Conservation (phyloP, 164 flowering plant genomes). For the Vitis riparia region DNA sequence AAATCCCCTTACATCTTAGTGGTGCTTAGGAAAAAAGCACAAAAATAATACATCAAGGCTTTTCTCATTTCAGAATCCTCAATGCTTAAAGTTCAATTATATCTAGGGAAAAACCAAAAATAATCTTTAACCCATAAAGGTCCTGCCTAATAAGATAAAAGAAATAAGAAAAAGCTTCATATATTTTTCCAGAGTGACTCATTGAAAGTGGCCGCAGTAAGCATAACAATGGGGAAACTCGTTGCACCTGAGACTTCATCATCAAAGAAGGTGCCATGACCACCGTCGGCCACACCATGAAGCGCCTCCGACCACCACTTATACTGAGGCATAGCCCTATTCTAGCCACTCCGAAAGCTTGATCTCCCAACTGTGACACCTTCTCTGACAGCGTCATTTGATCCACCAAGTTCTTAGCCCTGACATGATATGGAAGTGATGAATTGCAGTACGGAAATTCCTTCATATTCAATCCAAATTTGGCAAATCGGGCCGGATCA, state of each 20-base stretch:
- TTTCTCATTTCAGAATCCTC: too few species aligned
- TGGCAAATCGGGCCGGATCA: neutral
- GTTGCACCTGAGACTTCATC: slow-evolving; percentile 14
- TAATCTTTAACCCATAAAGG: too few species aligned
- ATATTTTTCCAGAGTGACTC: slow-evolving; percentile 8
- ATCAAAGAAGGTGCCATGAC: slow-evolving; percentile 15
- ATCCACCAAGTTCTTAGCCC: slow-evolving; percentile 19
- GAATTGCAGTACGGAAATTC: slow-evolving; percentile 2
- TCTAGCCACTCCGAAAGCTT: slow-evolving; percentile 2
- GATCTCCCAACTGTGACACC: slow-evolving; percentile 9
- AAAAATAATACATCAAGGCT: too few species aligned
- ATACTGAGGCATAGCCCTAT: slow-evolving; percentile 14
- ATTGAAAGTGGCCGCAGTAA: slow-evolving; percentile 18
- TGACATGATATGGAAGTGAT: neutral
- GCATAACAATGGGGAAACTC: slow-evolving; percentile 14
- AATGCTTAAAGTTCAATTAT: too few species aligned
- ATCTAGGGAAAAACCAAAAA: too few species aligned
- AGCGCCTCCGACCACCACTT: slow-evolving; percentile 27
- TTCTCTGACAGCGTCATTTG: slow-evolving; percentile 16
- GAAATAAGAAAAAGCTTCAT: too few species aligned
- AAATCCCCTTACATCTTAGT: too few species aligned
- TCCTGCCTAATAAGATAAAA: too few species aligned
- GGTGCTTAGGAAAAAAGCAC: too few species aligned
- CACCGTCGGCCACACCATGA: slow-evolving; percentile 18
- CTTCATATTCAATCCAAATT: slow-evolving; percentile 1